These are phyloP conservation scores for Prosopis cineraria DNA, from an alignment of 306 rosid species.

Conservation along the genomic window DNA sequence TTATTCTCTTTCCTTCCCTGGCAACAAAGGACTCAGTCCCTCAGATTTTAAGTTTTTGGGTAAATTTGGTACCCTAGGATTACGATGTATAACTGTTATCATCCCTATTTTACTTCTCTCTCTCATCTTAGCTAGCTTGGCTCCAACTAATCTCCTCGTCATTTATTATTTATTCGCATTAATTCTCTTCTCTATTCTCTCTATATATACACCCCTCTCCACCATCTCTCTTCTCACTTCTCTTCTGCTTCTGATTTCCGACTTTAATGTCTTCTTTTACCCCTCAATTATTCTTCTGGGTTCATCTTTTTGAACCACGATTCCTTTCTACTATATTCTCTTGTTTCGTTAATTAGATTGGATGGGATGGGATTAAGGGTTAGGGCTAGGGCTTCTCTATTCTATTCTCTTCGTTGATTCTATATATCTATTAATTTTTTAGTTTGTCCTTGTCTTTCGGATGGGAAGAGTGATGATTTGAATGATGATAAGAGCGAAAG, in stretches of 20 bases:
- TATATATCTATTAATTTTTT: neutral
- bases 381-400: constrained; percentile 58
- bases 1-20: constrained; percentile 53
- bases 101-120: neutral
- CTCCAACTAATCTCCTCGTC: constrained; percentile 47
- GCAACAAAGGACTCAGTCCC: constrained; percentile 46
- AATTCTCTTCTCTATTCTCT: constrained; percentile 22
- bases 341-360: constrained; percentile 28
- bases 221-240: constrained; percentile 35
- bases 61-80: constrained; percentile 62
- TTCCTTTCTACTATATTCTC: neutral
- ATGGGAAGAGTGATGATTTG: neutral
- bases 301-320: neutral
- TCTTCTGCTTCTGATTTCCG: neutral
- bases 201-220: constrained; percentile 42
- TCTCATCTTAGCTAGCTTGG: constrained; percentile 27
- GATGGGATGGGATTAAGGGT: constrained; percentile 3
- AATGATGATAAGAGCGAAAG: neutral
- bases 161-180: constrained; percentile 30
- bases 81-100: constrained; percentile 62
- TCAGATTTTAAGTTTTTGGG: constrained; percentile 47
- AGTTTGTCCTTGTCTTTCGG: neutral
- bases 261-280: neutral
- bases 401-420: neutral
- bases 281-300: neutral